These are phyloP conservation scores for Conoideocrella luteorostrata DNA, from an alignment of 2,329 filamentous ascomycete genomes.

Conservation along the genomic window DNA sequence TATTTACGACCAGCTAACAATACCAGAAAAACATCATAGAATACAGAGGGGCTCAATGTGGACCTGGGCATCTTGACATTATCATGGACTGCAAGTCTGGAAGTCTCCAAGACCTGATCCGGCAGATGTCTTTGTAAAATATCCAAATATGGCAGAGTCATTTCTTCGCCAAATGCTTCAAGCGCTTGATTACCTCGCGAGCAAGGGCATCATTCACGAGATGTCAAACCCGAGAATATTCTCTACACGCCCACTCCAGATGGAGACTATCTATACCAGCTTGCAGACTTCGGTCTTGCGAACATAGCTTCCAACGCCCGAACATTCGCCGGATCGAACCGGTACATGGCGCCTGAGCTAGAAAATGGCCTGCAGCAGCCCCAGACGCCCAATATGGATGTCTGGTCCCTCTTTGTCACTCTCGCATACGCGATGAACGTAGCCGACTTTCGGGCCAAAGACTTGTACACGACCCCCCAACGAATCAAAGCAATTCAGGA, in stretches of 20 bases:
- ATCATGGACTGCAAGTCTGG: neutral
- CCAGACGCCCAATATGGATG: conserved; percentile 9
- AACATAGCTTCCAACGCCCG: neutral
- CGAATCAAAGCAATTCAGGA: neutral
- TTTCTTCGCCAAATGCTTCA: conserved; percentile 13
- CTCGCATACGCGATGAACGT: conserved; percentile 2
- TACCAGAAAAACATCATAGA: neutral
- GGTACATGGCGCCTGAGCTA: conserved; percentile 9
- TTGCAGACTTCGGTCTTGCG: conserved; percentile 14
- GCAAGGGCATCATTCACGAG: conserved; percentile 8
- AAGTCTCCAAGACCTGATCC: neutral
- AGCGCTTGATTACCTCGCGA: conserved; percentile 16
- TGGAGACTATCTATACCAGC: conserved; percentile 12
- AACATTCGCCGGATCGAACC: conserved; percentile 3
- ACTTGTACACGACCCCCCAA: neutral
- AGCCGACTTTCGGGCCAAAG: neutral
- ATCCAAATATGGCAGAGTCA: neutral
- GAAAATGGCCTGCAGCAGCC: neutral
- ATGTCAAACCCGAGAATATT: conserved; percentile 15
- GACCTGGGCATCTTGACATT: neutral
- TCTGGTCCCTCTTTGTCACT: conserved; percentile 15
- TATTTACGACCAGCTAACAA: neutral
- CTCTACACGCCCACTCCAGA: conserved; percentile 6
- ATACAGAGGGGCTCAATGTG: neutral
- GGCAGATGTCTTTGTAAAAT: neutral